Base-by-base conservation (phyloP, 2,329 filamentous ascomycete species). In the Fusarium scirpi region DNA sequence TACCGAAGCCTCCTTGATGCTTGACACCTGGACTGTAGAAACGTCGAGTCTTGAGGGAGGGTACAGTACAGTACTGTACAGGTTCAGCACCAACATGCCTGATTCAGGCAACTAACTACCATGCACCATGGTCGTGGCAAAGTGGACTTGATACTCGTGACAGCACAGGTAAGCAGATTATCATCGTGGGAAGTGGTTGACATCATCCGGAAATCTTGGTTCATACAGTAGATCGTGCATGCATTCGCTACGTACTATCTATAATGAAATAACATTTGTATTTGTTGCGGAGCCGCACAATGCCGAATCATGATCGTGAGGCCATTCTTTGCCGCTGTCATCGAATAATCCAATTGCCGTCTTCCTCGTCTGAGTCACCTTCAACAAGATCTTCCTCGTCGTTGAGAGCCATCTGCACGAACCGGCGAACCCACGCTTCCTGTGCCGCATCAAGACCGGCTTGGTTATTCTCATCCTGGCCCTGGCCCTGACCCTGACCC, bases 361-460 rank as follows among this genome's bases (percentile, higher is more conserved):
- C 73, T 27, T 80, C 78, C 25, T 78, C 75, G 60, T 78, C 79
- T 41, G 76, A 80, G 58, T 82, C 84, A 43, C 80, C 83, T 51
- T 84, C 83, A 57, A 81, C 78, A 53, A 83, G 80, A 72, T 87
- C 82, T 76, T 88, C 86, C 67, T 84, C 79, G 70, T 88, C 86
- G 34, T 84, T 79, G 56, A 88, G 79, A 6, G 86, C 86, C 71
- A 87, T 81, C 76, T 83, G 82, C 51, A 88, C 85, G 74, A 88
- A 88, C 57, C 82, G 82, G 49, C 85, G 81, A 46, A 88, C 79
- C 86, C 86, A 88, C 34, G 83, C 85, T 67, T 81, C 81, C 61
- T 87, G 82, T 22, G 76, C 78, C n/a, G 81, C 79, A 69, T 86
- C 80, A 53, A 87, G 78, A 54, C 77, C 81, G 40, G 71, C 79